Percentiles rank a stretch among this genome's conserved stretches.
phyloP scores from a whole-genome alignment of 2,329 filamentous ascomycete genomes.

The Trichoderma afroharzianum region DNA sequence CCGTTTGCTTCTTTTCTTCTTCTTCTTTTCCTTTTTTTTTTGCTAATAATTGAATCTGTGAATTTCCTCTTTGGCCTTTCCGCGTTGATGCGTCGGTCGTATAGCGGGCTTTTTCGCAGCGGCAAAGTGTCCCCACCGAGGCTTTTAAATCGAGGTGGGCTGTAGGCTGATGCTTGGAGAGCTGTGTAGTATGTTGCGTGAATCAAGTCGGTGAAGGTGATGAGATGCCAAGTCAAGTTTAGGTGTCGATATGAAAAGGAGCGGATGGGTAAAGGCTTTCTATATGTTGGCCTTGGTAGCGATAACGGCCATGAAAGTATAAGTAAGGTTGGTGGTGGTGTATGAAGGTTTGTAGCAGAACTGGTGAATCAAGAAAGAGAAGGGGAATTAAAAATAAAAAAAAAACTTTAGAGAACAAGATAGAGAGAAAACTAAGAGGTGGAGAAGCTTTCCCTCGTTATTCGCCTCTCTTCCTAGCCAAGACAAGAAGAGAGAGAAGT shows the following conservation, averaged over 20 bases:
- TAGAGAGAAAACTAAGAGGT: background rate
- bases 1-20: background rate
- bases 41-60: no score
- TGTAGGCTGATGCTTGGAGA: background rate
- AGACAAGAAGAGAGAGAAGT: constrained; percentile 5
- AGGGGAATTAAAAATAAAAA: background rate
- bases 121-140: background rate
- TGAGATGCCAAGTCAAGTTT: background rate
- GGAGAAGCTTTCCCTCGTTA: background rate
- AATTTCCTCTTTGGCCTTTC: background rate
- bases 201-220: background rate
- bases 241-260: background rate
- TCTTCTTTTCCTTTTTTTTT: background rate
- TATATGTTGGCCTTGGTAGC: no score
- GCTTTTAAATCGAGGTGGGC: constrained; percentile 2
- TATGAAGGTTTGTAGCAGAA: background rate
- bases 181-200: background rate
- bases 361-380: background rate
- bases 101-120: background rate
- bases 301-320: background rate
- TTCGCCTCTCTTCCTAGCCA: background rate
- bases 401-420: background rate
- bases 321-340: background rate
- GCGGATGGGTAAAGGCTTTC: background rate
- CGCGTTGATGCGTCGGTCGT: background rate